Base-by-base conservation (phyloP, 768 basidiomycete genomes). In the Plicaturopsis crispa region DNA sequence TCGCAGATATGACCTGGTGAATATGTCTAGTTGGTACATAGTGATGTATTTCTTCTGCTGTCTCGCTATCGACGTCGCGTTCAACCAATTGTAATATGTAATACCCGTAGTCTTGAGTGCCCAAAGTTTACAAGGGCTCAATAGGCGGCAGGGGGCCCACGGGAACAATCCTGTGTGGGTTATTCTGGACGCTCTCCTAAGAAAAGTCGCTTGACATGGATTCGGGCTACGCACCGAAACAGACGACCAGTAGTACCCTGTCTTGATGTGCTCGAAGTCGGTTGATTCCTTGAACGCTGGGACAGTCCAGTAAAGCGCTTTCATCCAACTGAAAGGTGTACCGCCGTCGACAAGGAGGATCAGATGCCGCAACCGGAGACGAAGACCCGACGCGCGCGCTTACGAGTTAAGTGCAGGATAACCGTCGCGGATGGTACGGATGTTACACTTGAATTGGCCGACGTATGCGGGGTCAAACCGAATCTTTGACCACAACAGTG, bases 391-490 rank as follows among this genome's bases (percentile, higher is more conserved):
- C n/a, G n/a, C n/a, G n/a, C n/a, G n/a, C n/a, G n/a, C n/a, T n/a
- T n/a, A n/a, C 78, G 55, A 54, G 62, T 97, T 74, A 35, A 96
- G 73, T 34, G 78, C 72, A 14, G 93, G 92, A 59, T 92, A 98
- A 5, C 85, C 85, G 51, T 79, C 66, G 17, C 93, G 87, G 53
- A 96, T 86, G 31, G 74, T 79, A 21, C 82, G 78, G 46, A 89
- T 56, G 67, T 94, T 92, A 65, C 90, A 93, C 50, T 97, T 97
- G 74, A 98, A 98, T 56, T 91, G 88, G 0, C 82, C 78, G 33
- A 84, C 73, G 59, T 98, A 97, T 12, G 84, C 93, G 1, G 82
- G 80, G 50, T 94, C 91, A 60, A 92, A 93, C 24, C 90, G 87
- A 44, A 89, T 64, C 84, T 88, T 8, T 28, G 41, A 38, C 2